A percentile compares a stretch with the other conserved stretches of the same genome.
These are phyloP conservation scores for Reticulascus tulasneorum DNA, from an alignment of 2,329 filamentous ascomycete genomes.

Conservation along the genomic window DNA sequence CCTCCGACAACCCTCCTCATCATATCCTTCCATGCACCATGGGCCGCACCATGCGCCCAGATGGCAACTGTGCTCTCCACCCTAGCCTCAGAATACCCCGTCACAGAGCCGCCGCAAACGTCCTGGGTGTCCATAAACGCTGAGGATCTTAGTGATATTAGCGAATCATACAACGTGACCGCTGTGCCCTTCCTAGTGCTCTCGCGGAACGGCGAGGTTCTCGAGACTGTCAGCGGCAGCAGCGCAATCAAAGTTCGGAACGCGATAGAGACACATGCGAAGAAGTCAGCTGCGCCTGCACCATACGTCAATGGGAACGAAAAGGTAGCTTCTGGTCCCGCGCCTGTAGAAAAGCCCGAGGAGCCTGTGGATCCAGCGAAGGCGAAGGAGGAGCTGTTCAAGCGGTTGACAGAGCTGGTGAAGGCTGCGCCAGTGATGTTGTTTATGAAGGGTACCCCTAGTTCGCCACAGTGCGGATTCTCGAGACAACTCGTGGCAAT, in stretches of 20 bases:
- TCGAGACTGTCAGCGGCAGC: constrained; percentile 86
- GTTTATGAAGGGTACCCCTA: constrained; percentile 97
- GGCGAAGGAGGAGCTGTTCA: constrained; percentile 79
- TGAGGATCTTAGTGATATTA: constrained; percentile 88
- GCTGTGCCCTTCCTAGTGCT: constrained; percentile 91
- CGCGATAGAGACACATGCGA: constrained; percentile 79
- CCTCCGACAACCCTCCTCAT: constrained; percentile 70
- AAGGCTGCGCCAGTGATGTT: constrained; percentile 97
- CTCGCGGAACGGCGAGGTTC: constrained; percentile 66
- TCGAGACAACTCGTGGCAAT: constrained; percentile 84
- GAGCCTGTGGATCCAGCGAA: constrained; percentile 38
- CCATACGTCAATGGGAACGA: constrained; percentile 31
- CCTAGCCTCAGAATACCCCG: constrained; percentile 81
- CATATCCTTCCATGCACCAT: constrained; percentile 93
- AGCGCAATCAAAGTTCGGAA: constrained; percentile 81
- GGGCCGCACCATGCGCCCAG: constrained; percentile 93
- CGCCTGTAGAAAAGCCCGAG: constrained; percentile 14
- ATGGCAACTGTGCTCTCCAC: constrained; percentile 85
- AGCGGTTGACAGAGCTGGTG: constrained; percentile 77
- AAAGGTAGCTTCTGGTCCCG: constrained; percentile 18
- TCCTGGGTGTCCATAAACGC: constrained; percentile 90
- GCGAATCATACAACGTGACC: constrained; percentile 88
- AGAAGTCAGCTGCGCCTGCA: constrained; percentile 34
- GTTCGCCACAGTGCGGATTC: constrained; percentile 85
- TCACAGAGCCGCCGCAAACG: constrained; percentile 60